Percentiles rank a stretch among this genome's conserved stretches.
Conservation (phyloP, 2,329 filamentous ascomycete species). For the Zymoseptoria ardabiliae region DNA sequence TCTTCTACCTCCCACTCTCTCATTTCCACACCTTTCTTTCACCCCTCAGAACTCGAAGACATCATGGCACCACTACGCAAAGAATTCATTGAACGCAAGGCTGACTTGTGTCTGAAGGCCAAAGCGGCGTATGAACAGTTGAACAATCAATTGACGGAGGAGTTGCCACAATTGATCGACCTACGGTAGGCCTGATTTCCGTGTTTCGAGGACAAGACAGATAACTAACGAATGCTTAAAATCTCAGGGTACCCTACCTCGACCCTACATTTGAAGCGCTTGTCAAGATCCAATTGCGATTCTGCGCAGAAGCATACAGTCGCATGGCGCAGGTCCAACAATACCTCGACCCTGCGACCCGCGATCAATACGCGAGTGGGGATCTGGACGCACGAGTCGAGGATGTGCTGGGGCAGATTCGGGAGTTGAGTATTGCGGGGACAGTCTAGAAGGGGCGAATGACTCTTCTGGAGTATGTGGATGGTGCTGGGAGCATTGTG, state of each 20-base stretch:
- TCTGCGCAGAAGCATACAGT: conserved; percentile 95
- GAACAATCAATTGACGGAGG: conserved; percentile 89
- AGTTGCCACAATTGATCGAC: conserved; percentile 93
- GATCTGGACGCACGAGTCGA: conserved; percentile 88
- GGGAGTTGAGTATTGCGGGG: conserved; percentile 85
- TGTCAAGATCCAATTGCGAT: conserved; percentile 95
- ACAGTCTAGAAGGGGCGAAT: too few species aligned
- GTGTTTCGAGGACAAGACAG: background rate
- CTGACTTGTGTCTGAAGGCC: conserved; percentile 42
- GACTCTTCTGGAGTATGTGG: too few species aligned
- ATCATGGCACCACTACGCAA: conserved; percentile 26
- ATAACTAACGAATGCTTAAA: background rate
- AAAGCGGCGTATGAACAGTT: conserved; percentile 90
- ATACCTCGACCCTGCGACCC: conserved; percentile 88
- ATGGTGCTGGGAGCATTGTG: too few species aligned
- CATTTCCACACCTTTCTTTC: conserved; percentile 22
- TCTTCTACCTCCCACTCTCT: background rate
- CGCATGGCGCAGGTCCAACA: conserved; percentile 99
- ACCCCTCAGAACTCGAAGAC: conserved; percentile 28
- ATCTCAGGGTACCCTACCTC: conserved; percentile 69
- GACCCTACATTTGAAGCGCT: conserved; percentile 96
- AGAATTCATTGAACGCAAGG: conserved; percentile 22
- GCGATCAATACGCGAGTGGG: conserved; percentile 91
- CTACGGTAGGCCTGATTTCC: conserved; percentile 47
- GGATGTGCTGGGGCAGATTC: conserved; percentile 92